A percentile compares a stretch with the other conserved stretches of the same genome.
phyloP scores from a whole-genome alignment of 192 early-diverging fungal genomes.

The Backusella circina region DNA sequence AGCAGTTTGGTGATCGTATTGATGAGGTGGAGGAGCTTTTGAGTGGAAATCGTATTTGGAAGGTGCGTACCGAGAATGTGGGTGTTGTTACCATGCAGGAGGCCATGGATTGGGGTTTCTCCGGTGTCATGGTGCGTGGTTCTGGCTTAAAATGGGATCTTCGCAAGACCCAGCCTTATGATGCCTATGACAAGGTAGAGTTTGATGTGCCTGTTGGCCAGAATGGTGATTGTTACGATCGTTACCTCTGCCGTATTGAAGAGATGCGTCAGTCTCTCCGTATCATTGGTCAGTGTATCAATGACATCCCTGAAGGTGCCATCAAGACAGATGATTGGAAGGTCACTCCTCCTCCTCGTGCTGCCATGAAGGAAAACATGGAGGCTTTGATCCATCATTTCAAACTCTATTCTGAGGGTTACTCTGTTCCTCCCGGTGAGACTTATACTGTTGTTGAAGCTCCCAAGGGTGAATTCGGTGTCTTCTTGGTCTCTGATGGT shows the following conservation, averaged over 20 bases:
- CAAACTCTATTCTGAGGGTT: slow-evolving; percentile 99
- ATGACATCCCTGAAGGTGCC: slow-evolving; percentile 92
- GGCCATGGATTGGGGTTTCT: slow-evolving; percentile 89
- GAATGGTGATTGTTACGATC: slow-evolving; percentile 94
- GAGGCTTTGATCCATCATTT: slow-evolving; percentile 99
- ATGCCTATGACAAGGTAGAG: slow-evolving; percentile 92
- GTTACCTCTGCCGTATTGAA: slow-evolving; percentile 95
- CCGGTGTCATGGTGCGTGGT: slow-evolving; percentile 94
- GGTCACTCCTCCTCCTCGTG: slow-evolving; percentile 87
- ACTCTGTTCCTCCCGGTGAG: slow-evolving; percentile 94
- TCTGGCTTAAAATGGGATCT: slow-evolving; percentile 93
- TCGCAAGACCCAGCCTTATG: slow-evolving; percentile 90
- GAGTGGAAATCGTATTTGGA: slow-evolving; percentile 94
- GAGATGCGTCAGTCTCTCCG: slow-evolving; percentile 97
- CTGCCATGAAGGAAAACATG: slow-evolving; percentile 98
- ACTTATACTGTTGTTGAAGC: slow-evolving; percentile 98
- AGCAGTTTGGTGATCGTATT: slow-evolving; percentile 82
- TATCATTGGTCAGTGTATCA: slow-evolving; percentile 94
- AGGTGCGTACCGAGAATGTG: slow-evolving; percentile 79
- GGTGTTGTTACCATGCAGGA: slow-evolving; percentile 86
- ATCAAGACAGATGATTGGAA: slow-evolving; percentile 98
- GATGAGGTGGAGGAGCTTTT: slow-evolving; percentile 95
- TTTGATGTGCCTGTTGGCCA: slow-evolving; percentile 96
- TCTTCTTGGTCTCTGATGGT: slow-evolving; percentile 91
- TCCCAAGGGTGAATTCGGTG: slow-evolving; percentile 98